A percentile compares a stretch with the other conserved stretches of the same genome.
phyloP scores from a whole-genome alignment of 495 filamentous ascomycete species.

The Extremus antarcticus region DNA sequence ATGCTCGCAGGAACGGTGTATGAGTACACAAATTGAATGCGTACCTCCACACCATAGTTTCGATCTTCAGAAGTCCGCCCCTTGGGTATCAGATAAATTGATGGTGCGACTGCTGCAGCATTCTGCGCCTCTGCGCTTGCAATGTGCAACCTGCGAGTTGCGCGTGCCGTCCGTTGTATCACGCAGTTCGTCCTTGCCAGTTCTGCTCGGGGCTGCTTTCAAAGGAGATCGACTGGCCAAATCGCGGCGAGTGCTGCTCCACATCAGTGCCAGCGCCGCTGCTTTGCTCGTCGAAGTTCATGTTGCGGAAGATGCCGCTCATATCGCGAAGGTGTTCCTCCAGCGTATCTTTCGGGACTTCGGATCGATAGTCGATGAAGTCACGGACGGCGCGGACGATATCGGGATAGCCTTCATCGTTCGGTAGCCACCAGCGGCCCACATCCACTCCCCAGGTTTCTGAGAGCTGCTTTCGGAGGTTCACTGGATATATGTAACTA shows the following conservation, averaged over 20 bases:
- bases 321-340: constrained; percentile 63
- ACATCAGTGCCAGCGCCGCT: background rate
- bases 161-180: no score
- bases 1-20: no score
- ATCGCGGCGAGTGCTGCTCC: background rate
- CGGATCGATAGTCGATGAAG: constrained; percentile 59
- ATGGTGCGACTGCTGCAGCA: no score
- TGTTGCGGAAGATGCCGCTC: constrained; percentile 50
- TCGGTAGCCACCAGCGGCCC: constrained; percentile 76
- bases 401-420: constrained; percentile 60
- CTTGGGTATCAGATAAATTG: no score
- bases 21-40: no score
- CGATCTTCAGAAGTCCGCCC: no score
- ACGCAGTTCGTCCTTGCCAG: background rate
- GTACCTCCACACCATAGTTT: no score
- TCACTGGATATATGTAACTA: constrained; percentile 73
- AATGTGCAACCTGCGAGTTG: no score
- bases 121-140: no score
- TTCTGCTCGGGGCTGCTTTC: background rate
- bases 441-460: constrained; percentile 59
- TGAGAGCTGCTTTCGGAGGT: constrained; percentile 62
- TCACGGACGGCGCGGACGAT: constrained; percentile 65
- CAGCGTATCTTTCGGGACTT: constrained; percentile 48
- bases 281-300: constrained; percentile 7
- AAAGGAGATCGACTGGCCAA: background rate